Evolutionary conservation across 2,329 filamentous ascomycete species (phyloP), one percentile per base, ranked within the genome.

Genomic region (Stromatinia cepivora): DNA sequence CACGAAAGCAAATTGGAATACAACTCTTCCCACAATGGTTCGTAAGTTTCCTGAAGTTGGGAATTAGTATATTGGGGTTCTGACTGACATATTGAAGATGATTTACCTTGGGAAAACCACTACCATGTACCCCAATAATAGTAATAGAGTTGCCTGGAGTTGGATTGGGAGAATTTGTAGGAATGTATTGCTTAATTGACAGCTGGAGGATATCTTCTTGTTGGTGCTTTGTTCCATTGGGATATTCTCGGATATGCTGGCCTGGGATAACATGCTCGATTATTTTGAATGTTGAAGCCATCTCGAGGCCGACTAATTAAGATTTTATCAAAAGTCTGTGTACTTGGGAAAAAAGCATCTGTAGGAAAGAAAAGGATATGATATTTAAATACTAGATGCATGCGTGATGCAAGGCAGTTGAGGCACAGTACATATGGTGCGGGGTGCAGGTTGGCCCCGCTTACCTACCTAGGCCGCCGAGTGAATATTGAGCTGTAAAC

Each of bases 81-180:
- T 31, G 25, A 31, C 28, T 28, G 15, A 42, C 39, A 22, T 17
- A 6, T 13, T 36, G 36, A 42, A 17, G 34, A n/a, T 7, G 28
- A 34, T 52, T 64, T 79, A 92, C 92, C 85, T 97, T 98, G 22
- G 92, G 91, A 74, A 97, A 97, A 15, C 90, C 94, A 81, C 97
- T 97, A 62, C 93, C 94, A 81, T 97, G 94, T 5, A 90, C 90
- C 15, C 87, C 93, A 67, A 98, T 88, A 70, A 97, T 88, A n/a
- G 93, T 97, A 13, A 97, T 82, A 79, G 95, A 92, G 42, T 92
- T 92, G 0, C 87, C 86, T 72, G 87, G 84, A 8, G 10, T 2
- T 0, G 92, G 90, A 34, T 82, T 80, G 0, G 83, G 84, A 75
- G 94, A 93, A 76, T 90, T 86, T 67, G 87, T 82, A 1, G 94